These are phyloP conservation scores for Microthlaspi erraticum DNA, from an alignment of 345 rosid species.

Conservation along the genomic window DNA sequence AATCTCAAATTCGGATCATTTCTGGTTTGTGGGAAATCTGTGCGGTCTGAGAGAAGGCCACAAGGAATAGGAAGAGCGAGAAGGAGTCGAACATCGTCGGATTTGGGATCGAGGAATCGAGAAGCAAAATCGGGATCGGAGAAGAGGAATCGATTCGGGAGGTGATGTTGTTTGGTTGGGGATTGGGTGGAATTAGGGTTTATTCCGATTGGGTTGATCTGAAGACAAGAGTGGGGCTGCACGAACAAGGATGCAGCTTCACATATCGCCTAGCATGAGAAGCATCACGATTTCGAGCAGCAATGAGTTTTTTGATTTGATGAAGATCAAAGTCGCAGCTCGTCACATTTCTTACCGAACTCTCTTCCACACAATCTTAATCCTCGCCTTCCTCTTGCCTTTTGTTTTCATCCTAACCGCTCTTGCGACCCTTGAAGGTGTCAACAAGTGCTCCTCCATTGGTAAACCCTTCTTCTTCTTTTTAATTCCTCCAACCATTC, in stretches of 20 bases:
- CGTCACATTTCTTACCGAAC: slow-evolving; percentile 97
- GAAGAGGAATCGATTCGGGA: slow-evolving; percentile 42
- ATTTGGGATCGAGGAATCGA: slow-evolving; percentile 44
- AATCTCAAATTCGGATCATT: slow-evolving; percentile 29
- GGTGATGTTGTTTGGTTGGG: slow-evolving; percentile 74
- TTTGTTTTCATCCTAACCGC: slow-evolving; percentile 99
- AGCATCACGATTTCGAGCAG: slow-evolving; percentile 97
- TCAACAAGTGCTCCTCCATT: slow-evolving; percentile 99
- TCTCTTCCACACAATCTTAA: slow-evolving; percentile 91
- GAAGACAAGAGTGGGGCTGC: slow-evolving; percentile 59
- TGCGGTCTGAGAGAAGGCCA: slow-evolving; percentile 61
- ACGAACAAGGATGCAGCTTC: slow-evolving; percentile 96
- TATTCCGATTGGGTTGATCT: slow-evolving; percentile 27
- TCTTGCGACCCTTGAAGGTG: slow-evolving; percentile 98
- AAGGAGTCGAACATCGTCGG: slow-evolving; percentile 11
- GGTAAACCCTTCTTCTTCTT: slow-evolving; percentile 49
- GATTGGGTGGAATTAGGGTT: slow-evolving; percentile 51
- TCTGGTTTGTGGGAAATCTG: slow-evolving; percentile 39
- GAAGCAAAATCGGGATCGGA: slow-evolving; percentile 39
- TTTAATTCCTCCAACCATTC: not conserved
- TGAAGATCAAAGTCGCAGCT: slow-evolving; percentile 99
- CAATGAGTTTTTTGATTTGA: slow-evolving; percentile 98
- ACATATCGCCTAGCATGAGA: slow-evolving; percentile 99
- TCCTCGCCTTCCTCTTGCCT: slow-evolving; percentile 97
- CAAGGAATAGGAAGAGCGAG: slow-evolving; percentile 28